Base-by-base conservation (phyloP, 2,329 filamentous ascomycete species). In the Colletotrichum spinosum region DNA sequence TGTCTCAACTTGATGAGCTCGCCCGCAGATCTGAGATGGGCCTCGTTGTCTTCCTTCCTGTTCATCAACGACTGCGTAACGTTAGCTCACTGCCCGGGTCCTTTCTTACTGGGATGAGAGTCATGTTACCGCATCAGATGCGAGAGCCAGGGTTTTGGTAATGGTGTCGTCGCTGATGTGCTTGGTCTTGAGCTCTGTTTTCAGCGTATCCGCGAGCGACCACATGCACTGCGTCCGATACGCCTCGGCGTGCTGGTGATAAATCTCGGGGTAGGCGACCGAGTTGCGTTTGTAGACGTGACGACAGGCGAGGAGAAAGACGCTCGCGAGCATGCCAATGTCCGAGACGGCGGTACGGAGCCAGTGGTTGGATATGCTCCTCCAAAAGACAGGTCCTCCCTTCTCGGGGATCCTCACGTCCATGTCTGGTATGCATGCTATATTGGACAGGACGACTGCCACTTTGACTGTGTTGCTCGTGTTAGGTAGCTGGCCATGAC, bases 141-240 rank as follows among this genome's bases (percentile, higher is more conserved):
- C 61, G 12, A 69, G 44, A 41, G 54, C 65, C n/a, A 70, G 45
- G 8, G 61, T 70, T 44, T 72, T 70, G 1, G 69, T 66, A 12
- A 72, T 69, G 6, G 71, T 72, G 9, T 65, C 35, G 9, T 72
- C 67, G 41, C 67, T 69, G 12, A 66, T 49, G 11, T 45, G 35
- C 4, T 38, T 39, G 33, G 48, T 46, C 5, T 38, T 35, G 11
- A 60, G 59, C 33, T 71, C 67, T 7, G 38, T 37, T 3, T 48
- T 39, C 15, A 71, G 33, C 9, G 54, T 61, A 8, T 48, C 17
- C 13, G 55, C 59, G 7, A 72, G 66, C 8, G 51, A 37, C 8
- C 37, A 49, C 13, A 71, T 67, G 17, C 67, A 70, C 3, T 68
- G 55, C 3, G 50, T 48, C 34, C 66, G 68, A 42, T 72, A 72